These are phyloP conservation scores for Scenedesmus sp. DNA, from an alignment of 163 green algal species.

Conservation along the genomic window DNA sequence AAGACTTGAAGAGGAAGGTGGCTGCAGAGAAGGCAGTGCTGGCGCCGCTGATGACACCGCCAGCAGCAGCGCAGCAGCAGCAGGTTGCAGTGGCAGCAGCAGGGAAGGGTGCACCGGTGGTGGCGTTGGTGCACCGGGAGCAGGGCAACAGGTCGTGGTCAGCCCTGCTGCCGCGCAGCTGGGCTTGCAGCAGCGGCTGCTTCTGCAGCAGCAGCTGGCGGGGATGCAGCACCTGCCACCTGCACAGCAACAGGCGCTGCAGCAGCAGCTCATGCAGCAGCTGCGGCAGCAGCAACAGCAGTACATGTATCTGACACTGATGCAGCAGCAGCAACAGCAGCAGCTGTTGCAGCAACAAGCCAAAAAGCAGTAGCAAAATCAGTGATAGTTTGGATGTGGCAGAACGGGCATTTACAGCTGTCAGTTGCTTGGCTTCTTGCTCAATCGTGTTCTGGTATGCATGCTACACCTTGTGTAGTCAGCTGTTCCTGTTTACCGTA, in stretches of 20 bases:
- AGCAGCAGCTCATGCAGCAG: slow-evolving; percentile 18
- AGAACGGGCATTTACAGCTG: not conserved
- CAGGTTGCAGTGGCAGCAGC: slow-evolving; percentile 29
- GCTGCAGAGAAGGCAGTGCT: slow-evolving; percentile 27
- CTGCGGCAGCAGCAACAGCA: slow-evolving; percentile 18
- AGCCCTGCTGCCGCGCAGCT: slow-evolving; percentile 1
- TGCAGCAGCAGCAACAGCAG: not conserved
- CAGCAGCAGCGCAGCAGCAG: slow-evolving; percentile 26
- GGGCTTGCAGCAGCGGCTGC: not conserved
- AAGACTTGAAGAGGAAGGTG: slow-evolving; percentile 27
- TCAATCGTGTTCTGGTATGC: not conserved
- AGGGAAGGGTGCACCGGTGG: not conserved
- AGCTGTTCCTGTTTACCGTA: not conserved
- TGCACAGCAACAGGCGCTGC: slow-evolving; percentile 12
- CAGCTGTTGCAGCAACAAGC: not conserved
- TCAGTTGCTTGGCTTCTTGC: not conserved
- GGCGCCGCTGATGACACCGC: not conserved
- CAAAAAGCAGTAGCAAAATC: not conserved
- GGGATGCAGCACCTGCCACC: not conserved
- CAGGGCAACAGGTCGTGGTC: not conserved
- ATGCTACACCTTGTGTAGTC: not conserved
- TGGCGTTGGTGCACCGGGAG: not conserved
- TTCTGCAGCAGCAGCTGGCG: slow-evolving; percentile 30
- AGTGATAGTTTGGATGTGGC: not conserved
- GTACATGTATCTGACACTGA: not conserved